Evolutionary conservation across 768 basidiomycete species (phyloP).

Genomic region (Trametes punicea): DNA sequence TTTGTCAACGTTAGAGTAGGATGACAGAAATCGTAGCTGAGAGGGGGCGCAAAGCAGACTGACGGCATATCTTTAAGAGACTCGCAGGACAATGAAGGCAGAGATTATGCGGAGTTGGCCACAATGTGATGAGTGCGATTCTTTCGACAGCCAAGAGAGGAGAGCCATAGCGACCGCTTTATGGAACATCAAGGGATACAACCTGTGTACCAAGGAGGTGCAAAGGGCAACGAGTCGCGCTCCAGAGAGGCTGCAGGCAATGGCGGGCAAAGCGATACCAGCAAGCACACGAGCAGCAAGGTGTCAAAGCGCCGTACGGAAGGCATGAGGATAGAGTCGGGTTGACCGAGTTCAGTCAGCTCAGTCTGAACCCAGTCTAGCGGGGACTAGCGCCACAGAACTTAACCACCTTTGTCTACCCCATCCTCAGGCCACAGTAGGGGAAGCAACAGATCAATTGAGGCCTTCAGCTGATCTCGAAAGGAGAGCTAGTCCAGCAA

Average conservation of each 20-base stretch:
- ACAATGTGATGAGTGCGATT: constrained; percentile 1
- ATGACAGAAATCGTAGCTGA: background rate
- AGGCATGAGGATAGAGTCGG: constrained; percentile 2
- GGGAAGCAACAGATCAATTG: too few species aligned
- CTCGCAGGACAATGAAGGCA: background rate
- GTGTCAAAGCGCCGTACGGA: background rate
- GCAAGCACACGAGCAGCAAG: background rate
- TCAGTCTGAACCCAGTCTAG: background rate
- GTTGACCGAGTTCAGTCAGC: background rate
- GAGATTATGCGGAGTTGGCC: background rate
- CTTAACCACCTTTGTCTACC: background rate
- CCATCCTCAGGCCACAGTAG: too few species aligned
- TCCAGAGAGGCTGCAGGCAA: background rate
- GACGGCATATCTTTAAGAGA: constrained; percentile 1
- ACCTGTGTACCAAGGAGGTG: background rate
- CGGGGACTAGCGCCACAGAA: too few species aligned
- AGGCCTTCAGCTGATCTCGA: too few species aligned
- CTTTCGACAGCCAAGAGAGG: background rate
- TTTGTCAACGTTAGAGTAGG: background rate
- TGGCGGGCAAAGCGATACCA: background rate
- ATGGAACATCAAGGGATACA: background rate
- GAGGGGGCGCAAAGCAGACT: background rate
- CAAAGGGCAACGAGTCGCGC: background rate
- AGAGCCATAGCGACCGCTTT: constrained; percentile 9
- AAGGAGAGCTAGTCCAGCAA: too few species aligned